phyloP scores from a whole-genome alignment of 176 grass and related monocot species.

The Oryza punctata region DNA sequence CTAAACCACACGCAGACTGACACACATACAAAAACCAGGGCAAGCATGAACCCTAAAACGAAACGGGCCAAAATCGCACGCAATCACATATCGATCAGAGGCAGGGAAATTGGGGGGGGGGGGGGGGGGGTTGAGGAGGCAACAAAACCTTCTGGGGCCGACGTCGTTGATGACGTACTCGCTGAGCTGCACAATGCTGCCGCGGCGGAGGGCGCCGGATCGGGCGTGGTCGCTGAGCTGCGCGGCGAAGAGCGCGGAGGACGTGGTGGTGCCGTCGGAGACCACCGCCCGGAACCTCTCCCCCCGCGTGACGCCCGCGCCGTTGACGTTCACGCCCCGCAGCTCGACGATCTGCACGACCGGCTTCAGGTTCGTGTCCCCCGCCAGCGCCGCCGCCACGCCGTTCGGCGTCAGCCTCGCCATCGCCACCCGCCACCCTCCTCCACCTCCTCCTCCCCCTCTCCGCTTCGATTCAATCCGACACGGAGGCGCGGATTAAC shows the following conservation, averaged over 20 bases:
- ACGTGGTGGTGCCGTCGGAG: constrained; percentile 57
- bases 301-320: constrained; percentile 17
- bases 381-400: constrained; percentile 48
- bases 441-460: not conserved
- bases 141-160: constrained; percentile 52
- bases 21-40: not conserved
- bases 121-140: too few species aligned
- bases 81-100: not conserved
- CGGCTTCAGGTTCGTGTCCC: constrained; percentile 66
- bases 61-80: not conserved
- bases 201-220: constrained; percentile 50
- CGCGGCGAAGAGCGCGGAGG: constrained; percentile 48
- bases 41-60: constrained; percentile 24
- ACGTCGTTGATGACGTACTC: constrained; percentile 68
- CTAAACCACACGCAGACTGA: not conserved
- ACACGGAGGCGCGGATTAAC: not conserved
- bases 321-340: constrained; percentile 43
- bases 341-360: constrained; percentile 72
- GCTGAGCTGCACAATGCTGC: constrained; percentile 67
- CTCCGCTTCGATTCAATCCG: not conserved
- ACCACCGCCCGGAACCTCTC: constrained; percentile 66
- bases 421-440: not conserved
- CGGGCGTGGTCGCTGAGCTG: constrained; percentile 66
- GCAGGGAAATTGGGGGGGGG: not conserved
- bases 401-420: constrained; percentile 64